Percentiles rank a stretch among this genome's conserved stretches.
These are phyloP conservation scores for Albatrellus ellisii DNA, from an alignment of 768 basidiomycete genomes.

Conservation along the genomic window DNA sequence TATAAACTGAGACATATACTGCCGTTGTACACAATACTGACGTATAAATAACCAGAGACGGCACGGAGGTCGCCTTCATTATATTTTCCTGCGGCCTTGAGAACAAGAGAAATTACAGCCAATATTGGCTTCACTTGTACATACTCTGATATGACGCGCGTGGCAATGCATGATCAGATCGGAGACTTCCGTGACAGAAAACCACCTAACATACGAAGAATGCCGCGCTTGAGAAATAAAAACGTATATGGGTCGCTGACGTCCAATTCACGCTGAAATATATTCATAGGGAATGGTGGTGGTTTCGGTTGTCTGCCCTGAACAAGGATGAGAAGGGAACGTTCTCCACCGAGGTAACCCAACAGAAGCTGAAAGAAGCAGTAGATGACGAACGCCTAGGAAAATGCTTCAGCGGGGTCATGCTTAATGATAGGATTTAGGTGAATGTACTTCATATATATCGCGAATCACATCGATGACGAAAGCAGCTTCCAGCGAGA, in stretches of 20 bases:
- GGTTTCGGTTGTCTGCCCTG: constrained; percentile 85
- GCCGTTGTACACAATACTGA: constrained; percentile 74
- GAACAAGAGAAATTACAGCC: constrained; percentile 68
- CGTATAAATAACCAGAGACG: constrained; percentile 83
- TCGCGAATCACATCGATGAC: constrained; percentile 92
- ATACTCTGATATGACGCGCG: constrained; percentile 53
- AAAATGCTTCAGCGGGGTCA: not conserved
- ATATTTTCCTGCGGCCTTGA: constrained; percentile 81
- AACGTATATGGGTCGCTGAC: constrained; percentile 92
- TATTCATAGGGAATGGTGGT: constrained; percentile 73
- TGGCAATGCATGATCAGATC: no score
- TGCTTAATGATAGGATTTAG: not conserved
- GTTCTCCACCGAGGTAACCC: constrained; percentile 83
- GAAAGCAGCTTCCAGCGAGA: constrained; percentile 91
- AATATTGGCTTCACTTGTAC: constrained; percentile 92
- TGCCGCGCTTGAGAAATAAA: constrained; percentile 87
- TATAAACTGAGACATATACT: constrained; percentile 74
- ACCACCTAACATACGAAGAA: constrained; percentile 56
- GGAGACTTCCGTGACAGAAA: constrained; percentile 3
- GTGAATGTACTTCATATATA: constrained; percentile 80
- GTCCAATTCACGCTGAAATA: constrained; percentile 82
- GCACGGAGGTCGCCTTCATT: constrained; percentile 81
- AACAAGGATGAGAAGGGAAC: constrained; percentile 81
- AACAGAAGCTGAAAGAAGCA: constrained; percentile 80
- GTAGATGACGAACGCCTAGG: constrained; percentile 89